A percentile compares a stretch with the other conserved stretches of the same genome.
These are phyloP conservation scores for Endogone sp. DNA, from an alignment of 192 early-diverging fungal species.

Conservation along the genomic window DNA sequence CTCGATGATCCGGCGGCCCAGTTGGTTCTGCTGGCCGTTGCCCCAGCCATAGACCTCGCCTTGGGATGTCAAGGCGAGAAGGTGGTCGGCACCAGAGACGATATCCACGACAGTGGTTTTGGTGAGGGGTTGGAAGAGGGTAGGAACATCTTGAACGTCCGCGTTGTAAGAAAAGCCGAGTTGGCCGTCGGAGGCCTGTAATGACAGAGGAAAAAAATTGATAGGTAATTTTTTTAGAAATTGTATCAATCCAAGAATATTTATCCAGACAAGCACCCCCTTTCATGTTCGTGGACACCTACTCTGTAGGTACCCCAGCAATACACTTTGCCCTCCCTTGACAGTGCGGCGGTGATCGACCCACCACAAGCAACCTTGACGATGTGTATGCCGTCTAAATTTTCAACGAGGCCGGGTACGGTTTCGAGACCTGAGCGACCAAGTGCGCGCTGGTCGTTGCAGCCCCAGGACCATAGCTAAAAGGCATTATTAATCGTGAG, in stretches of 20 bases:
- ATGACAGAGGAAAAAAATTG: neutral
- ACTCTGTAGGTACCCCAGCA: constrained; percentile 82
- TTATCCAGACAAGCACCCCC: neutral
- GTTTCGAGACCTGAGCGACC: constrained; percentile 68
- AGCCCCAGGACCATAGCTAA: constrained; percentile 90
- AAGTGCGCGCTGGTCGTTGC: constrained; percentile 88
- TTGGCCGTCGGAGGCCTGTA: constrained; percentile 74
- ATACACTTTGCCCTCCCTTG: constrained; percentile 75
- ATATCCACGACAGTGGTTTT: constrained; percentile 68
- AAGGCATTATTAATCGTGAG: neutral
- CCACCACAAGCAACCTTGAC: constrained; percentile 81
- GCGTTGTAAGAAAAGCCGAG: constrained; percentile 76
- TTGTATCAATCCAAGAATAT: neutral
- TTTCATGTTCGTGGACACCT: neutral
- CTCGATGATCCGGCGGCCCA: constrained; percentile 76
- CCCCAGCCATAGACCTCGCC: constrained; percentile 90
- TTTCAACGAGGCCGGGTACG: constrained; percentile 59
- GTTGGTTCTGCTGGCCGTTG: constrained; percentile 82
- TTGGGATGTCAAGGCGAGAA: constrained; percentile 65
- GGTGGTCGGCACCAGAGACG: constrained; percentile 82
- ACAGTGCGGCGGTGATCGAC: constrained; percentile 72
- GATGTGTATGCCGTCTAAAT: constrained; percentile 68
- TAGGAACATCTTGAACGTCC: constrained; percentile 57
- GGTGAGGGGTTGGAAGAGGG: constrained; percentile 51
- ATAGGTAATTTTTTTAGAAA: neutral